Base-by-base conservation (phyloP, 2,329 filamentous ascomycete genomes). In the Aspergillus novoparasiticus region DNA sequence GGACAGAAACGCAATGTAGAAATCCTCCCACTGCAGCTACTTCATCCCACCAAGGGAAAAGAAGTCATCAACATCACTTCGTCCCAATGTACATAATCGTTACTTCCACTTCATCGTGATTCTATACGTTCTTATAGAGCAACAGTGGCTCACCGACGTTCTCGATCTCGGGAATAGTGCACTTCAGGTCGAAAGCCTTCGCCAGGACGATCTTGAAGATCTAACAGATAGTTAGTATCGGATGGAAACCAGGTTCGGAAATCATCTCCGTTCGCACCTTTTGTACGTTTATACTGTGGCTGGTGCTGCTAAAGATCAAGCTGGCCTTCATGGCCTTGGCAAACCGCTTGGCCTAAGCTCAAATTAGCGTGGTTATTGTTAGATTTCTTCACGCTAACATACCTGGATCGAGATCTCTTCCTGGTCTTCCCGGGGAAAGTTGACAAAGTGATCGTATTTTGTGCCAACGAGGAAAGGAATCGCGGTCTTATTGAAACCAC, bases 121-220 rank as follows among this genome's bases (percentile, higher is more conserved):
- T 56, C 67, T 66, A 76, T 57, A 75, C 73, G 45, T 72, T 89
- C 78, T 94, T 91, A 77, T 99, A 99, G 68, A 99, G 87, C 54
- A 99, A 85, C 57, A 99, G 85, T 26, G 95, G 95, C 80, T 99
- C 95, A 80, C 95, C 95, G 62, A 97, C 90, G 78, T 98, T 96
- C 81, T 97, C 94, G 79, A 99, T 98, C 80, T 99, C 95, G 55
- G 95, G 95, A 75, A 99, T 98, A 34, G 95, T 99, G 84, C 95
- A 99, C 79, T 97, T 97, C 63, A 99, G 86, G 78, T 99, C 95
- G 76, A 99, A 99, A 2, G 95, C 95, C 81, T 99, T 99, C 68
- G 94, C 97, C 28, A 99, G 86, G 62, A 99, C 95, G 72, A 99
- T 99, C 81, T 99, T 99, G 87, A 99, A 99, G 75, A 99, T 99